A percentile compares a stretch with the other conserved stretches of the same genome.
Conservation (phyloP, 306 rosid genomes). For the Cucurbita moschata region DNA sequence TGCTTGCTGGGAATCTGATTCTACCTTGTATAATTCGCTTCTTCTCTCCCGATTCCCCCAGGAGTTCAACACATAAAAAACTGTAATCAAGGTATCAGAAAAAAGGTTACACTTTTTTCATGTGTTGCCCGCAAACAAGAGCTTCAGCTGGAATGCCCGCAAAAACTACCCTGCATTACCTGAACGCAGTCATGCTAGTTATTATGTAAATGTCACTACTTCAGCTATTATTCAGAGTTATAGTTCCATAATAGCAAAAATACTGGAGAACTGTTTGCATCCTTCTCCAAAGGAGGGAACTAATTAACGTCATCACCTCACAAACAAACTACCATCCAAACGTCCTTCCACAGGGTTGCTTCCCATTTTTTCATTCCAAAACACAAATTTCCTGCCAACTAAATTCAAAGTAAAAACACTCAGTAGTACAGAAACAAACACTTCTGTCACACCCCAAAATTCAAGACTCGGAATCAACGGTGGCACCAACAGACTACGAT, state of each 20-base stretch:
- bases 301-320: slow-evolving; percentile 36
- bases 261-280: not conserved
- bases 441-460: too few relatives aligned
- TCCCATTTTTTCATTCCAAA: slow-evolving; percentile 97
- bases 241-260: not conserved
- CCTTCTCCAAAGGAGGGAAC: not conserved
- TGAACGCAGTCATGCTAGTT: slow-evolving; percentile 14
- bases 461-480: too few relatives aligned
- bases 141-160: slow-evolving; percentile 98
- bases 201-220: not conserved
- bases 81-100: not conserved
- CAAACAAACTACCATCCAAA: slow-evolving; percentile 78
- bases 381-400: slow-evolving; percentile 84
- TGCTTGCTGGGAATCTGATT: not conserved
- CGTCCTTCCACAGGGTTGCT: slow-evolving; percentile 62
- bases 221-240: not conserved
- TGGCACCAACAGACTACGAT: too few relatives aligned
- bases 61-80: not conserved
- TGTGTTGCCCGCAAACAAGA: slow-evolving; percentile 45
- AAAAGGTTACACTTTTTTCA: not conserved
- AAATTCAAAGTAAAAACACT: not conserved
- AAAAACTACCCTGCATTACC: slow-evolving; percentile 97
- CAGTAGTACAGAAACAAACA: not conserved
- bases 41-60: not conserved
- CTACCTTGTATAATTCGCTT: not conserved